Evolutionary conservation across 441 rosid species (phyloP), one percentile per base, ranked within the genome.

Genomic region (Syzygium syzygioides): DNA sequence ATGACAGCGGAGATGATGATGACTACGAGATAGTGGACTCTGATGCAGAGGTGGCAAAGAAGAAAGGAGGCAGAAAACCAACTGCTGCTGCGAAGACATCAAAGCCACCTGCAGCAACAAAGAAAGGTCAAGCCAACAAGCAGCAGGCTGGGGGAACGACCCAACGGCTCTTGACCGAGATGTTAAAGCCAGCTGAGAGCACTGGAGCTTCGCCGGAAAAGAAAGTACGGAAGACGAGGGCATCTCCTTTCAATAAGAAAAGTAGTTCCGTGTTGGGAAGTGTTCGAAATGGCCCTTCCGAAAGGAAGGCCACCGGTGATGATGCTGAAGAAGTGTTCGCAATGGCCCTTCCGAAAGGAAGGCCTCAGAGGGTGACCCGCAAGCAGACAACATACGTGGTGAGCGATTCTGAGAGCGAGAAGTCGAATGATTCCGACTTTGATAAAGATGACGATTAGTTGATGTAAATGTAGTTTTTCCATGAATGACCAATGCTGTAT

Each of bases 171-270:
- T 80, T 95, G 19, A 93, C 95, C 2, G 94, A 94, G 80, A 92
- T 93, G 93, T 89, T 94, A 90, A 91, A 94, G 89, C 95, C 96
- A 11, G 90, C 92, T 7, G 94, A 90, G 88, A 55, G 41, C 85
- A 19, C 90, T 1, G 93, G 88, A 48, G 91, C 91, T 64, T 95
- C 97, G 2, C 98, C 98, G 3, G 98, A 94, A 91, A 96, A 96
- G 93, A 93, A 96, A 90, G 97, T 94, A 88, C 94, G 96, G 92
- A 97, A 94, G 92, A 95, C 94, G 96, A 94, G 98, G 86, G 94
- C 93, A 17, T 97, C 98, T n/a, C 99, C 99, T 17, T 96, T 96
- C 89, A 96, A 97, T 93, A 97, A 96, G 94, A 96, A 96, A 91
- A 96, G 99, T 68, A 90, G 97, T 86, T 96, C 99, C 0, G 60